Evolutionary conservation across 371 early-diverging fungal genomes (phyloP).

Genomic region (Mucor piriformis): DNA sequence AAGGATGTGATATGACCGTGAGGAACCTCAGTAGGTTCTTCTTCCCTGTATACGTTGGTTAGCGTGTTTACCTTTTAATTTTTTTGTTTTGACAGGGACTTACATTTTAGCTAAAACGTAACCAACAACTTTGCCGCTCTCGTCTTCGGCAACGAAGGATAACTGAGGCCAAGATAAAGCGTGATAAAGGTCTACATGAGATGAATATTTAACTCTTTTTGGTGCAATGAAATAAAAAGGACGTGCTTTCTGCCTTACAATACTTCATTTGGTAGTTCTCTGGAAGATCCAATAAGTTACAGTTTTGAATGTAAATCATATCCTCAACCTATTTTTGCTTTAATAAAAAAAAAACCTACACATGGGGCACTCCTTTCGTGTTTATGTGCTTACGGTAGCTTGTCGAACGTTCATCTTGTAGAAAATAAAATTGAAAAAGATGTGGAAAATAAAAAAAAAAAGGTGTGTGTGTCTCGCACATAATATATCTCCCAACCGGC

Average conservation of each 20-base stretch:
- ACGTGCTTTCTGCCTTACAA: conserved; percentile 55
- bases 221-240: neutral
- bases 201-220: neutral
- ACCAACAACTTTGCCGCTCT: conserved; percentile 90
- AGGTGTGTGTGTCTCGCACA: neutral
- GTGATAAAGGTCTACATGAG: conserved; percentile 83
- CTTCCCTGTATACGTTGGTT: conserved; percentile 71
- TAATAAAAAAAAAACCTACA: no score
- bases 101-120: conserved; percentile 98
- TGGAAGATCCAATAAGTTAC: conserved; percentile 95
- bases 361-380: no score
- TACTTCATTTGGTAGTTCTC: conserved; percentile 99
- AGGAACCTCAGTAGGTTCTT: conserved; percentile 73
- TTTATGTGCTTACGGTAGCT: conserved; percentile 65
- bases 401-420: conserved; percentile 65
- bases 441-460: conserved; percentile 10
- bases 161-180: conserved; percentile 96
- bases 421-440: neutral
- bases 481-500: neutral
- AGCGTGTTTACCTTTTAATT: neutral
- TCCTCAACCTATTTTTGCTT: conserved; percentile 69
- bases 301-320: conserved; percentile 88
- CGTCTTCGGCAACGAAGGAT: conserved; percentile 93
- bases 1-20: conserved; percentile 97
- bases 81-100: conserved; percentile 9